Conservation (phyloP, 768 basidiomycete species). For the Gautieria morchelliformis region DNA sequence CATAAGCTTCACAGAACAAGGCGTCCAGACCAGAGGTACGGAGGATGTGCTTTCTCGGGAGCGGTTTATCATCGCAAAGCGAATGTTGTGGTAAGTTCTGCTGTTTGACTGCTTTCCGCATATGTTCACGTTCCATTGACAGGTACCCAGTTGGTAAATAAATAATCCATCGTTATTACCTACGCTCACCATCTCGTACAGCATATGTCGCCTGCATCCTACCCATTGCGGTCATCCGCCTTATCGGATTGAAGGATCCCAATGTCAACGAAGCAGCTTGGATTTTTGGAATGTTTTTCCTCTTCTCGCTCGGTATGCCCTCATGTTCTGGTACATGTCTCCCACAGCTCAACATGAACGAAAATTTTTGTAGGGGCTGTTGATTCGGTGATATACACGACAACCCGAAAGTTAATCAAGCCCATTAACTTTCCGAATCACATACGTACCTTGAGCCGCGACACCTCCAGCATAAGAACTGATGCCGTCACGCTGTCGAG, state of each 20-base stretch:
- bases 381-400: constrained; percentile 6
- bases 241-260: neutral
- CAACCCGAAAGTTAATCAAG: constrained; percentile 6
- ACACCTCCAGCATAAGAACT: neutral
- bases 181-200: neutral
- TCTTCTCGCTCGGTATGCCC: constrained; percentile 4
- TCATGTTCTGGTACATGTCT: neutral
- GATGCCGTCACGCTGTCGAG: neutral
- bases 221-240: constrained; percentile 8
- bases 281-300: constrained; percentile 9
- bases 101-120: neutral
- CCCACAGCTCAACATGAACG: neutral
- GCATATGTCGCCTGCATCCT: constrained; percentile 7
- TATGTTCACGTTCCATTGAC: neutral
- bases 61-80: constrained; percentile 4
- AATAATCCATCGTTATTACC: neutral
- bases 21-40: neutral
- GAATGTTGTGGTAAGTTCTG: constrained; percentile 5
- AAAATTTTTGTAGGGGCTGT: neutral
- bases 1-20: constrained; percentile 1
- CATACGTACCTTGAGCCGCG: constrained; percentile 1
- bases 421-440: neutral
- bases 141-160: constrained; percentile 8
- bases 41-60: constrained; percentile 5
- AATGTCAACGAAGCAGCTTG: neutral